Base-by-base conservation (phyloP, 2,329 filamentous ascomycete species). In the Amylocarpus encephaloides region DNA sequence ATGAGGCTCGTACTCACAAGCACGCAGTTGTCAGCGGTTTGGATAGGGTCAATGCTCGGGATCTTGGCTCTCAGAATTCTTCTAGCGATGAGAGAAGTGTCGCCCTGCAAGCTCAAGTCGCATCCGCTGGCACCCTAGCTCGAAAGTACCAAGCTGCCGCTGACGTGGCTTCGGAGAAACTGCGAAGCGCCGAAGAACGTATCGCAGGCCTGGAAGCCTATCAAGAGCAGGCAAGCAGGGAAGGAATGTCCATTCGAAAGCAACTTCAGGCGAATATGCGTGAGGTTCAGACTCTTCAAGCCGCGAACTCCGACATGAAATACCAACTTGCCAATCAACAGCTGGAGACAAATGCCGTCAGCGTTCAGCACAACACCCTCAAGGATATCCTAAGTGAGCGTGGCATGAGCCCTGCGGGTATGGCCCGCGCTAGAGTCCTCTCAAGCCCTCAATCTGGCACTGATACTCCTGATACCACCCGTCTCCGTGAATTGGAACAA, bases 161-260 rank as follows among this genome's bases (percentile, higher is more conserved):
- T 1, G 89, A 98, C 66, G 72, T 77, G 22, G 90, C 91, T 2
- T 86, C 89, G 0, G 90, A 96, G 64, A 94, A 91, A 66, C 76
- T 98, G 47, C 86, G 93, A 47, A 86, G 86, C 51, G 93, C 93
- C 3, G 94, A 98, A 70, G 94, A 97, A 71, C 84, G 93, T 38
- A 97, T 98, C 66, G 94, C 93, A 5, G 93, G 93, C 6, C 78
- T 98, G 3, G 93, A 98, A 68, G 88, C 90, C 26, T 97, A 97
- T 67, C 93, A 98, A 70, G 93, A 98, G 66, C 93, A 98, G 69
- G 86, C 91, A 3, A 97, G 91, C 68, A 82, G 93, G 40, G 94
- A 98, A 68, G 90, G 90, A 43, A 82, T 98, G 48, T 82, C 84
- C 33, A 89, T 97, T 58, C 83, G 93, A 48, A 85, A 93, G 65